Conservation (phyloP, 2,329 filamentous ascomycete species). For the Amylocarpus encephaloides region DNA sequence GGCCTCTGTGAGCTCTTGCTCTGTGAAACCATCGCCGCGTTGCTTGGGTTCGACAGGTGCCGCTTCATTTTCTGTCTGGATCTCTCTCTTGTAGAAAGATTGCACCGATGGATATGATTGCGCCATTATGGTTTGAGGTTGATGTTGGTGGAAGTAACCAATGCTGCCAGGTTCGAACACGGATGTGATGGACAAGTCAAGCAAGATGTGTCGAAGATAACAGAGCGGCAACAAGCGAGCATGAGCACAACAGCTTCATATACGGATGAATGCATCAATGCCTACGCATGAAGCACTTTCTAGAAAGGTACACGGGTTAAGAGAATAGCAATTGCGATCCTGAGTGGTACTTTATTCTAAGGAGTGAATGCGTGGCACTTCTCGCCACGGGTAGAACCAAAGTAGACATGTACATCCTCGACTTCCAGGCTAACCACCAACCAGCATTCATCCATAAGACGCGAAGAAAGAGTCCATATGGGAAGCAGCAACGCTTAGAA, state of each 20-base stretch:
- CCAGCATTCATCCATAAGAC: not conserved
- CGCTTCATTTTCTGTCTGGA: constrained; percentile 1
- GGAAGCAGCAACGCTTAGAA: constrained; percentile 46
- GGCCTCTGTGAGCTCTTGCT: constrained; percentile 37
- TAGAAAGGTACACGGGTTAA: not conserved
- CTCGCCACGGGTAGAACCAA: constrained; percentile 24
- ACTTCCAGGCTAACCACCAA: not conserved
- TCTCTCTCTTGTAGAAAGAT: constrained; percentile 25
- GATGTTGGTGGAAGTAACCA: not conserved
- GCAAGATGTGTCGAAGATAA: too few species aligned
- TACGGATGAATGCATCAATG: not conserved
- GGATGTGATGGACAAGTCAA: too few species aligned
- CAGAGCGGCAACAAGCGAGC: too few species aligned
- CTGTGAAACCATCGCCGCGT: constrained; percentile 47
- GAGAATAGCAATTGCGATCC: constrained; percentile 17
- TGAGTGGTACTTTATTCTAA: constrained; percentile 21
- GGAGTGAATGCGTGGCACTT: constrained; percentile 30
- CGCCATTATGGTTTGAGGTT: constrained; percentile 7
- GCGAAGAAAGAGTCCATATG: not conserved
- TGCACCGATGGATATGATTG: constrained; percentile 25
- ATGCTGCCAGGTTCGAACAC: too few species aligned
- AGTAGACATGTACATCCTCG: constrained; percentile 2
- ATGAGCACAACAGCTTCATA: too few species aligned
- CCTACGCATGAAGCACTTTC: not conserved
- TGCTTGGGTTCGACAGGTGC: not conserved